A percentile compares a stretch with the other conserved stretches of the same genome.
These are phyloP conservation scores for Venturia aucupariae DNA, from an alignment of 2,329 filamentous ascomycete genomes.

Conservation along the genomic window DNA sequence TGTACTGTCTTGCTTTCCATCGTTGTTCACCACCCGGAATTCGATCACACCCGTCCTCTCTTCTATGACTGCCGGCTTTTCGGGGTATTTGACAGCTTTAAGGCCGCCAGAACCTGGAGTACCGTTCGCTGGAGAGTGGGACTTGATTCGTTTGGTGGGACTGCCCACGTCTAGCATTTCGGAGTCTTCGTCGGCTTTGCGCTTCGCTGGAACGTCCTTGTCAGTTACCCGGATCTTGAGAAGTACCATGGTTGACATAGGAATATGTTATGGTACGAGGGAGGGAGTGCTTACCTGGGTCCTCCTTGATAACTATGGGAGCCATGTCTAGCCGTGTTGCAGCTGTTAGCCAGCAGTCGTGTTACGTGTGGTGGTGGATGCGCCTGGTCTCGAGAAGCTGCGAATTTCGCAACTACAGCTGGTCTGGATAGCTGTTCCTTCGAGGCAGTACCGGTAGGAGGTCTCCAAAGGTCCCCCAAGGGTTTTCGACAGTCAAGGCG, in stretches of 20 bases:
- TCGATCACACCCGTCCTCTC: constrained; percentile 92
- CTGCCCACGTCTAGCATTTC: constrained; percentile 45
- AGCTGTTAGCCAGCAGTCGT: not conserved
- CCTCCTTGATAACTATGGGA: constrained; percentile 6
- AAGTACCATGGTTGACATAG: constrained; percentile 11
- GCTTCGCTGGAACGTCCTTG: constrained; percentile 42
- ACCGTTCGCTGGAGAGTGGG: constrained; percentile 28
- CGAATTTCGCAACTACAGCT: not conserved
- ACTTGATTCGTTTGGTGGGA: constrained; percentile 56
- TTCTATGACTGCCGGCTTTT: constrained; percentile 90
- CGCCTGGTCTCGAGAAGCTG: not conserved
- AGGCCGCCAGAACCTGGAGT: constrained; percentile 29
- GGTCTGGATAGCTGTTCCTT: not conserved
- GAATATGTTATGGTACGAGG: not conserved
- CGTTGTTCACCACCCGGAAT: constrained; percentile 97
- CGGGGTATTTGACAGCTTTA: constrained; percentile 71
- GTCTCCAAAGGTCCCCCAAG: not conserved
- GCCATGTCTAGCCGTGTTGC: constrained; percentile 8
- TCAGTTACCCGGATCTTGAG: constrained; percentile 12
- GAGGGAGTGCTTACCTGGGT: not conserved
- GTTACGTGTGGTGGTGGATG: not conserved
- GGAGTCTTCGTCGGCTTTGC: constrained; percentile 56
- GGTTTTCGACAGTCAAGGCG: not conserved
- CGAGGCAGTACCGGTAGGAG: not conserved
- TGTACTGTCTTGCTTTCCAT: constrained; percentile 74